Conservation (phyloP, 2,329 filamentous ascomycete species). For the Dryadomyces quercus-mongolicae region DNA sequence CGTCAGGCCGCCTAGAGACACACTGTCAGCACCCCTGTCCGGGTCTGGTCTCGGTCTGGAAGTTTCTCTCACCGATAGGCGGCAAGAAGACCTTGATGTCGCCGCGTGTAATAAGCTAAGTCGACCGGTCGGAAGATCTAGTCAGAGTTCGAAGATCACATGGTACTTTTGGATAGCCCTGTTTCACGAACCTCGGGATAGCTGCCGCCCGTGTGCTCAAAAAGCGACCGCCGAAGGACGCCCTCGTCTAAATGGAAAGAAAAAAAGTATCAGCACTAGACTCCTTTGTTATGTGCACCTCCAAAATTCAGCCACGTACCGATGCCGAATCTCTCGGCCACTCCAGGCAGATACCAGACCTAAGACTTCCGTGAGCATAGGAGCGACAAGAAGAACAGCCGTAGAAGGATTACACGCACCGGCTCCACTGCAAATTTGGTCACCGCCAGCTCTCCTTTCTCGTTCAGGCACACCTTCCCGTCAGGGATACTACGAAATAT, state of each 20-base stretch:
- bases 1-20: slow-evolving; percentile 58
- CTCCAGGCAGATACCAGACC: slow-evolving; percentile 73
- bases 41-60: background rate
- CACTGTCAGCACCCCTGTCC: slow-evolving; percentile 3
- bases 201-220: slow-evolving; percentile 90
- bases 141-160: slow-evolving; percentile 6
- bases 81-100: slow-evolving; percentile 95
- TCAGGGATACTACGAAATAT: slow-evolving; percentile 43
- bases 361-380: slow-evolving; percentile 12
- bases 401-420: slow-evolving; percentile 38
- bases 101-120: slow-evolving; percentile 69
- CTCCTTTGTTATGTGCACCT: background rate
- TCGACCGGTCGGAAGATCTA: background rate
- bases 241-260: slow-evolving; percentile 55
- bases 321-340: slow-evolving; percentile 88
- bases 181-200: slow-evolving; percentile 61
- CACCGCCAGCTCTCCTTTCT: slow-evolving; percentile 75
- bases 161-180: background rate
- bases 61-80: slow-evolving; percentile 55
- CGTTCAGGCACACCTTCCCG: slow-evolving; percentile 82
- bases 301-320: slow-evolving; percentile 28
- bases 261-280: background rate
- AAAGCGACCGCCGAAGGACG: slow-evolving; percentile 71
- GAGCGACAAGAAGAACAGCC: background rate
- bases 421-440: slow-evolving; percentile 97